Base-by-base conservation (phyloP, 495 filamentous ascomycete genomes). In the Aspergillus conjunctus region DNA sequence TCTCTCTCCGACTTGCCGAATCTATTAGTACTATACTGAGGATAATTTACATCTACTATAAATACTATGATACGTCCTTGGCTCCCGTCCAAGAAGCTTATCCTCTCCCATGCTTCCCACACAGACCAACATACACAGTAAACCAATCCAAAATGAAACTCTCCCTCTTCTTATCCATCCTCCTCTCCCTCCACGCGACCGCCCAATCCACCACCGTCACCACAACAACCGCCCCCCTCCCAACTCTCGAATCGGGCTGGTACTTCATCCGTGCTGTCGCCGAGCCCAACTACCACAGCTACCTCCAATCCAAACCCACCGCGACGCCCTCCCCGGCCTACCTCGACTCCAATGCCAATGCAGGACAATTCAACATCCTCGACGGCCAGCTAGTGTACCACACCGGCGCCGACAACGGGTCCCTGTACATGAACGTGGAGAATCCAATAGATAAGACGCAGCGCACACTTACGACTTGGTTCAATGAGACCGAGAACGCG, bases 361-460 rank as follows among this genome's bases (percentile, higher is more conserved):
- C 59, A 7, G 59, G 59, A 51, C 59, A 61, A 54, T 61, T 55
- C 51, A 61, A 61, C 43, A 31, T 61, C 18, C 22, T 61, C 44
- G 30, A 54, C 17, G 59, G 59, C 7, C 59, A 61, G 30, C 51
- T 61, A 0, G 59, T 61, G 34, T 61, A 61, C 52, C 41, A 61
- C 41, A 56, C 59, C 44, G 57, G 57, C 9, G 41, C 34, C 15
- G 59, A 61, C 11, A 34, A 32, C 10, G 26, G 31, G 21, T 37
- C 49, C 37, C 32, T 61, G 39, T 61, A 61, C 39, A 61, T 61
- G 59, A 54, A 61, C 31, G 51, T 61, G 15, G 59, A 55, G 51
- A 39, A 49, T 33, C 51, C 43, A 9, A 31, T 15, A 15, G 51
- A 61, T 31, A 56, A 56, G 17, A 51, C 51, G 39, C 59, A 61